Evolutionary conservation across 176 grass and related monocot species (phyloP).

Genomic region (Tuctoria greenei): DNA sequence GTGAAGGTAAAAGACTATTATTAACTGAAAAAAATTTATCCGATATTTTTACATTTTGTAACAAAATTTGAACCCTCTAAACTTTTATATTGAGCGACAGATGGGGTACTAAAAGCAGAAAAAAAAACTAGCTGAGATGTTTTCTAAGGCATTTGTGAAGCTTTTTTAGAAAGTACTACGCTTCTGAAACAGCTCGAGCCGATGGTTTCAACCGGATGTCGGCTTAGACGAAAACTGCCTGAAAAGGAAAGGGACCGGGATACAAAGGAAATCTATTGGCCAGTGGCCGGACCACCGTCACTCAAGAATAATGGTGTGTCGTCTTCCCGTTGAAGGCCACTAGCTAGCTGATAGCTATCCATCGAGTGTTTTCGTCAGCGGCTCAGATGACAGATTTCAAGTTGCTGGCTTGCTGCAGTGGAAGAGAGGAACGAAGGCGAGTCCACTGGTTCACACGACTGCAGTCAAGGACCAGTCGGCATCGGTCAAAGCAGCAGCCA

Average conservation of each 20-base stretch:
- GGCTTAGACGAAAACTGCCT: not conserved
- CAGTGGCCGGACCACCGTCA: constrained; percentile 1
- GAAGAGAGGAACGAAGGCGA: not conserved
- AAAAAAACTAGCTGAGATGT: no score
- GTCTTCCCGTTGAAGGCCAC: not conserved
- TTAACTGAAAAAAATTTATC: no score
- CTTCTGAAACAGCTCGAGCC: no score
- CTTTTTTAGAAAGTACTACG: no score
- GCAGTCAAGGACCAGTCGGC: constrained; percentile 18
- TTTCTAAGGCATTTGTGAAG: no score
- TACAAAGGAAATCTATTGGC: not conserved
- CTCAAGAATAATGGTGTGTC: no score
- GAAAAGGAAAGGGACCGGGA: not conserved
- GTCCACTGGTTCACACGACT: constrained; percentile 38
- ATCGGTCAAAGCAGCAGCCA: constrained; percentile 4
- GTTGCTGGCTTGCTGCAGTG: not conserved
- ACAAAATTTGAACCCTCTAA: no score
- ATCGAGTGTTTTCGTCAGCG: not conserved
- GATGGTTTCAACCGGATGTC: not conserved
- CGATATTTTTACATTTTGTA: no score
- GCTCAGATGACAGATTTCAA: not conserved
- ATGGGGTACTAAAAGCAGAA: no score
- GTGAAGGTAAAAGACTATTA: no score
- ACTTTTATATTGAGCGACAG: no score
- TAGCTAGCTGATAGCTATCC: not conserved